Evolutionary conservation across 1,284 basidiomycete genomes (phyloP), one percentile per base, ranked within the genome.

Genomic region (Naganishia liquefaciens): DNA sequence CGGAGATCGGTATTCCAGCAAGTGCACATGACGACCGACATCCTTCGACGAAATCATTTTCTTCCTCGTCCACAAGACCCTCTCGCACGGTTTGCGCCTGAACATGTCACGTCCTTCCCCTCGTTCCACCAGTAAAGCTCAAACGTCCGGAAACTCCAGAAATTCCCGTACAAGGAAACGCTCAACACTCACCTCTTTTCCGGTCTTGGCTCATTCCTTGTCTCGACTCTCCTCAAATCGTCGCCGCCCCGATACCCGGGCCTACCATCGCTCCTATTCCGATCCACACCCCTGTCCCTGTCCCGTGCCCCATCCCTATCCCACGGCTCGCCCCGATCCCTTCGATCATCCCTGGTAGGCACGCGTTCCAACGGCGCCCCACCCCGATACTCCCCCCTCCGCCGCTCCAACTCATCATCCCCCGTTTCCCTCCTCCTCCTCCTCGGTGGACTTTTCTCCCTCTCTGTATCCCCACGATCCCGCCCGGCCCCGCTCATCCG

Each of bases 361-460:
- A 67, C 62, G 39, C 66, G 52, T 10, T 52, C 54, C 28, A 64
- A 49, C 19, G 62, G 55, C 53, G 63, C 62, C 9, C 65, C 64
- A 43, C 67, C 68, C 17, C 57, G 57, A 30, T 69, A 68, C 37
- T 49, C 43, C 54, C 61, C 49, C 9, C 62, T 39, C n/a, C 53
- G 28, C 23, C 57, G 44, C 49, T 68, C 65, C 7, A 65, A 57
- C n/a, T 68, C 66, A 27, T 66, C 51, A 17, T 64, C 61, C 27
- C 64, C 63, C 30, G 57, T 61, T 6, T 60, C 61, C 46, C 42
- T 52, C 53, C 61, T 52, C 19, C 3, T 72, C 73, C 10, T 72
- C 67, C 61, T 74, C 71, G 47, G 69, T 15, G 62, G 69, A n/a
- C 43, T 65, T 64, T 17, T 54, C 62, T 39, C 44, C 58, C 21